Evolutionary conservation across 305 asterid genomes (phyloP).

Genomic region (Vinca major): DNA sequence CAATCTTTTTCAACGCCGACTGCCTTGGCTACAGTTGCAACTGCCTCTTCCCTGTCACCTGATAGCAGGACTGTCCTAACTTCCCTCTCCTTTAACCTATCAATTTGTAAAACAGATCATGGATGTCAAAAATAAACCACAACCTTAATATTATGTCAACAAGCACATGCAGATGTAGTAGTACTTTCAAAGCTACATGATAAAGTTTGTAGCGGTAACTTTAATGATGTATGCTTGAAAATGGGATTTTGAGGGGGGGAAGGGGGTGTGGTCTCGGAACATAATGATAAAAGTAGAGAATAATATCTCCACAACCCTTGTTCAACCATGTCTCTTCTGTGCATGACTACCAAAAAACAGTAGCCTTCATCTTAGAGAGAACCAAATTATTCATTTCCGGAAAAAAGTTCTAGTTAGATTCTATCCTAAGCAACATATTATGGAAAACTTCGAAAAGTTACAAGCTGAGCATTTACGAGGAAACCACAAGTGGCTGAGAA

Average conservation of each 20-base stretch:
- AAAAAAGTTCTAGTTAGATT: neutral
- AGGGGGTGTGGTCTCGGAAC: neutral
- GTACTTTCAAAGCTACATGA: neutral
- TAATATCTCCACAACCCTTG: neutral
- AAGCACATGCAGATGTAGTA: neutral
- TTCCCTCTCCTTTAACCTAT: constrained; percentile 81
- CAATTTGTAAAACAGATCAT: constrained; percentile 10
- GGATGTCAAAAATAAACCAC: constrained; percentile 8
- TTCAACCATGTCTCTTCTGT: neutral
- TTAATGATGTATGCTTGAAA: neutral
- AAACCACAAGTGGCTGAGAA: neutral
- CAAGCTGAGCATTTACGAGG: neutral
- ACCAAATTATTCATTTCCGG: neutral
- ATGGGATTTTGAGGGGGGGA: neutral
- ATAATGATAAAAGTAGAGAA: neutral
- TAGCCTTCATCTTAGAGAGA: neutral
- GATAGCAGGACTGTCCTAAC: constrained; percentile 67
- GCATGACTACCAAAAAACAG: neutral
- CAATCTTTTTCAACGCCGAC: constrained; percentile 66
- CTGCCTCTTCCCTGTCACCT: constrained; percentile 99
- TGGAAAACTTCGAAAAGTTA: neutral
- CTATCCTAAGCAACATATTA: neutral
- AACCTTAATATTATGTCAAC: constrained; percentile 7
- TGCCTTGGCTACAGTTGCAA: constrained; percentile 79
- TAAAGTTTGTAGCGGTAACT: neutral